Conservation (phyloP, 2,329 filamentous ascomycete genomes). For the Talaromyces sp. region DNA sequence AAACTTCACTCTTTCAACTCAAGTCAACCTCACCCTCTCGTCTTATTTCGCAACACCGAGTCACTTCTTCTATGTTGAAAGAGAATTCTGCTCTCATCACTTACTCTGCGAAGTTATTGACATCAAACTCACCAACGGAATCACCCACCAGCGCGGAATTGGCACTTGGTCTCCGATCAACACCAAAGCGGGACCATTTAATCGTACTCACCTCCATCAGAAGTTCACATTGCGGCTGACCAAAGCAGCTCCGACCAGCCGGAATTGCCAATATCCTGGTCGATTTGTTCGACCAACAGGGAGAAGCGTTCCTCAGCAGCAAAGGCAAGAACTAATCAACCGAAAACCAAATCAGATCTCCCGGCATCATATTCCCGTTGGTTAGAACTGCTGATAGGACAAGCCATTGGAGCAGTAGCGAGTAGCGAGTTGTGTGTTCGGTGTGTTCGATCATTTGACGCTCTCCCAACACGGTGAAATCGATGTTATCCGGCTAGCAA, state of each 20-base stretch:
- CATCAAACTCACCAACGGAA: background rate
- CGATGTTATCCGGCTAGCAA: background rate
- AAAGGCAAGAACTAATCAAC: background rate
- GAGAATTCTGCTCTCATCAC: background rate
- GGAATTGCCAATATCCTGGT: background rate
- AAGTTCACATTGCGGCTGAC: background rate
- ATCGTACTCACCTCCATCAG: background rate
- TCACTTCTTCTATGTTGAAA: background rate
- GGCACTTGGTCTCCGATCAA: background rate
- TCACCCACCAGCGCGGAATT: background rate
- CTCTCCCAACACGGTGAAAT: background rate
- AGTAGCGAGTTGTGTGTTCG: background rate
- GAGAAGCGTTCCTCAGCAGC: background rate
- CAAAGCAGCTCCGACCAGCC: background rate
- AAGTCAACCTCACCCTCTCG: background rate
- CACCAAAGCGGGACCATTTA: background rate
- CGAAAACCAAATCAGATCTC: background rate
- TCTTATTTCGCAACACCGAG: background rate
- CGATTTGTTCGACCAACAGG: background rate
- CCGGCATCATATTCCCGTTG: background rate
- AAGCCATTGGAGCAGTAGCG: background rate
- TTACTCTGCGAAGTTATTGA: background rate
- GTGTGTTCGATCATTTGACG: background rate
- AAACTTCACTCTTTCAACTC: background rate
- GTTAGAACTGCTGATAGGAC: conserved; percentile 2